A percentile compares a stretch with the other conserved stretches of the same genome.
Evolutionary conservation across 1,284 basidiomycete genomes (phyloP).

Genomic region (Puccinia polysora): DNA sequence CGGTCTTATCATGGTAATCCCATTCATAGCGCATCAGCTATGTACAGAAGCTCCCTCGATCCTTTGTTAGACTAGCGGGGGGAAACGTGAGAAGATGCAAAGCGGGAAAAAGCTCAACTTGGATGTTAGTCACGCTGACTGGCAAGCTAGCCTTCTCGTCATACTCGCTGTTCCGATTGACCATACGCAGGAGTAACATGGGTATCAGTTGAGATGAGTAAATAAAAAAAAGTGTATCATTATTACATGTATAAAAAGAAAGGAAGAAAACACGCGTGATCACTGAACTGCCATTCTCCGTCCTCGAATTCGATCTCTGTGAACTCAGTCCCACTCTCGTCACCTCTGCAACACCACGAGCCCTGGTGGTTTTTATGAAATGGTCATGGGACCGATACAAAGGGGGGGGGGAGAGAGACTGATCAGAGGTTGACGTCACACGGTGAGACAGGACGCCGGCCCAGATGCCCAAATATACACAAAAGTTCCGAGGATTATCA

Average conservation of each 20-base stretch:
- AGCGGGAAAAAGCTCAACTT: conserved; percentile 14
- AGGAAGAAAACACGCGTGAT: background rate
- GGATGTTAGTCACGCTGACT: conserved; percentile 28
- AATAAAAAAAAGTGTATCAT: background rate
- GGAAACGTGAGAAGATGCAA: no score
- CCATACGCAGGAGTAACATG: background rate
- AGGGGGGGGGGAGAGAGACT: no score
- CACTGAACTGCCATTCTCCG: conserved; percentile 43
- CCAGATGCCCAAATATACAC: background rate
- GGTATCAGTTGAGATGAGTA: background rate
- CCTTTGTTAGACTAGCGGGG: no score
- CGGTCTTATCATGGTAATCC: conserved; percentile 2
- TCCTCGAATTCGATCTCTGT: conserved; percentile 40
- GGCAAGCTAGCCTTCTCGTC: conserved; percentile 34
- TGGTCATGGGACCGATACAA: no score
- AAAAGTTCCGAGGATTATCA: no score
- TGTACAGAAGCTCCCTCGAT: no score
- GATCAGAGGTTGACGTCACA: background rate
- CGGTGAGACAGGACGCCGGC: background rate
- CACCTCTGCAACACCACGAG: conserved; percentile 26
- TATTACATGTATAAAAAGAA: background rate
- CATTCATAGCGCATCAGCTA: no score
- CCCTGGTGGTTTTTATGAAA: conserved; percentile 15
- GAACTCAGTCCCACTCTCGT: conserved; percentile 30
- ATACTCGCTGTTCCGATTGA: conserved; percentile 28